Percentiles rank a stretch among this genome's conserved stretches.
Evolutionary conservation across 2,329 filamentous ascomycete genomes (phyloP).

Genomic region (Claviceps cyperi): DNA sequence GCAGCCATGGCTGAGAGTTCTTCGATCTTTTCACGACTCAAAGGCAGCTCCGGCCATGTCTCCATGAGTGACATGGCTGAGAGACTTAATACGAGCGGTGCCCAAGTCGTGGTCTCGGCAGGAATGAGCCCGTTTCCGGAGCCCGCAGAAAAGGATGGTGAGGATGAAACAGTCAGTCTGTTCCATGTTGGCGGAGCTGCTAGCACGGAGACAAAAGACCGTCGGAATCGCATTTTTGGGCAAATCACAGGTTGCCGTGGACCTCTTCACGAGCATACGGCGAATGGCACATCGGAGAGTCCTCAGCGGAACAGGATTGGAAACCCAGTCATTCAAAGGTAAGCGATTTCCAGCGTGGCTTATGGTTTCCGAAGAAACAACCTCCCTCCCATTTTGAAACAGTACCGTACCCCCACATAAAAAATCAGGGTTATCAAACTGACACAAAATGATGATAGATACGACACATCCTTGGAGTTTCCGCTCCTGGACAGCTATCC

Average conservation of each 20-base stretch:
- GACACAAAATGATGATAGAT: slow-evolving; percentile 1
- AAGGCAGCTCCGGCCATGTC: slow-evolving; percentile 23
- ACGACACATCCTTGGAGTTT: slow-evolving; percentile 7
- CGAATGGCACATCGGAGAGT: slow-evolving; percentile 4
- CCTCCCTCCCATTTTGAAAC: neutral
- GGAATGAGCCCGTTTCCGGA: slow-evolving; percentile 43
- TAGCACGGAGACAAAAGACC: slow-evolving; percentile 1
- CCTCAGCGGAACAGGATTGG: slow-evolving; percentile 13
- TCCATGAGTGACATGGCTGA: slow-evolving; percentile 50
- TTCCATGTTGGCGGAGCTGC: slow-evolving; percentile 14
- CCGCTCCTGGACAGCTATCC: slow-evolving; percentile 79
- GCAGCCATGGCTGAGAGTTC: slow-evolving; percentile 64
- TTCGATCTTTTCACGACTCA: slow-evolving; percentile 61
- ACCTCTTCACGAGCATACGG: slow-evolving; percentile 1
- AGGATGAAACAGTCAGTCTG: slow-evolving; percentile 17
- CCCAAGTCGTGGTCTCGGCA: slow-evolving; percentile 63
- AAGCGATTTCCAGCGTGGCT: slow-evolving; percentile 2
- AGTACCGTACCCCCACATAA: neutral
- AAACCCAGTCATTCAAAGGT: slow-evolving; percentile 16
- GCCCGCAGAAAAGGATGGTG: slow-evolving; percentile 15
- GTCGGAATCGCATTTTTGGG: slow-evolving; percentile 16
- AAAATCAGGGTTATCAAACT: neutral
- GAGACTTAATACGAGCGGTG: slow-evolving; percentile 59
- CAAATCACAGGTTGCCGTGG: slow-evolving; percentile 14
- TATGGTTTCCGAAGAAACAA: neutral